A percentile compares a stretch with the other conserved stretches of the same genome.
Conservation (phyloP, 306 rosid species). For the Inga laurina region DNA sequence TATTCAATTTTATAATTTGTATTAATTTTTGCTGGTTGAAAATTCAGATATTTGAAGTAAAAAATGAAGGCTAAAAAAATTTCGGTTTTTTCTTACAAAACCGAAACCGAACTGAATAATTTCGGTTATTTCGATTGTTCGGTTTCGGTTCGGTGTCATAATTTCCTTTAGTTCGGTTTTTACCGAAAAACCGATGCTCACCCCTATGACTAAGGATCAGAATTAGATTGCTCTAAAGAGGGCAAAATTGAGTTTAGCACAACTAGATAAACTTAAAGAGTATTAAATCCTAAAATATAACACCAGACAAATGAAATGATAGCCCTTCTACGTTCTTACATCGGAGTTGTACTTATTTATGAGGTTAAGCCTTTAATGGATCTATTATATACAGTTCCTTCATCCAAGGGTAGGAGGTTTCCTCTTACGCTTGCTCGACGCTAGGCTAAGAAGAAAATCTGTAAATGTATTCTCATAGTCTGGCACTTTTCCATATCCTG, state of each 20-base stretch:
- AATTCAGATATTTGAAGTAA: too few relatives aligned
- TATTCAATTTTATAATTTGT: too few relatives aligned
- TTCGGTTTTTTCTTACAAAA: too few relatives aligned
- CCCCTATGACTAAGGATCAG: too few relatives aligned
- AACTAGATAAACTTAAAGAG: not conserved
- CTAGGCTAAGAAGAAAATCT: constrained; percentile 36
- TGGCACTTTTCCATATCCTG: constrained; percentile 47
- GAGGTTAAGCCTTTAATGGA: constrained; percentile 16
- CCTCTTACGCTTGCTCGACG: constrained; percentile 35
- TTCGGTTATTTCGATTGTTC: too few relatives aligned
- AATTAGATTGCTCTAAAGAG: not conserved
- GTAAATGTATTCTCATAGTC: constrained; percentile 37
- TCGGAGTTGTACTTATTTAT: constrained; percentile 23
- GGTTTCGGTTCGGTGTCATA: too few relatives aligned
- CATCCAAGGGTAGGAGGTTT: not conserved
- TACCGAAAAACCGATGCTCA: too few relatives aligned
- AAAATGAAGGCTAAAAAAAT: too few relatives aligned
- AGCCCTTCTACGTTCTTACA: constrained; percentile 23
- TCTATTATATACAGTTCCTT: constrained; percentile 17
- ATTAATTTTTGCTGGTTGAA: too few relatives aligned
- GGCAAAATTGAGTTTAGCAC: not conserved
- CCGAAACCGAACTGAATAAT: too few relatives aligned
- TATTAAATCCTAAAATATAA: not conserved
- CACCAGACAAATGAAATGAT: not conserved
- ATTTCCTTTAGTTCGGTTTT: too few relatives aligned